phyloP scores from a whole-genome alignment of 1,284 basidiomycete species.

The Ganoderma meredithae region DNA sequence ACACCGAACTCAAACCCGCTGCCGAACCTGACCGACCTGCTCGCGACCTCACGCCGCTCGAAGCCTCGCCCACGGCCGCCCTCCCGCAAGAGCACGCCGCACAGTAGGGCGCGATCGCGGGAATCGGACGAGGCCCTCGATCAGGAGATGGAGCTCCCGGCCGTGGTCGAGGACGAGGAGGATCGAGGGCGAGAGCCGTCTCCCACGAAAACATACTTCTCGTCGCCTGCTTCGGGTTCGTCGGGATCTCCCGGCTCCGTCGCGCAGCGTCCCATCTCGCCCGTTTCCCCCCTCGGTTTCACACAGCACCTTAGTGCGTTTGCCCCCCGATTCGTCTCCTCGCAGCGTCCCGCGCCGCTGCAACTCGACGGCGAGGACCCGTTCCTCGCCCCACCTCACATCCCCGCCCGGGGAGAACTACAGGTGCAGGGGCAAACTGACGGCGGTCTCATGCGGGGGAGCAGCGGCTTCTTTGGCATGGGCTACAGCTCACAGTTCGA shows the following conservation, averaged over 20 bases:
- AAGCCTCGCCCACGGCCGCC: constrained; percentile 44
- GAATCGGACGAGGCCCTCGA: constrained; percentile 7
- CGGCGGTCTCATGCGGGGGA: constrained; percentile 32
- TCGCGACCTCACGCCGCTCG: constrained; percentile 46
- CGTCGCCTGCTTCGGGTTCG: constrained; percentile 50
- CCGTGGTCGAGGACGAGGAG: constrained; percentile 15
- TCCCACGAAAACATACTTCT: constrained; percentile 50
- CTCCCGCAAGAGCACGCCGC: constrained; percentile 38
- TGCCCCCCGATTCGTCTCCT: constrained; percentile 49
- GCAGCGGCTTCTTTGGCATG: constrained; percentile 42
- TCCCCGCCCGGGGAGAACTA: constrained; percentile 1
- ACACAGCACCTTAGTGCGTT: constrained; percentile 47
- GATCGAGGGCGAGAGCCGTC: constrained; percentile 32
- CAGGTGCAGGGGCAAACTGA: constrained; percentile 15
- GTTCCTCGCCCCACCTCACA: constrained; percentile 12
- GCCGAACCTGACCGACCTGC: constrained; percentile 44
- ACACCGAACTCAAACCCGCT: constrained; percentile 39
- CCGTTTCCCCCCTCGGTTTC: constrained; percentile 47
- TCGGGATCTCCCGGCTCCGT: constrained; percentile 38
- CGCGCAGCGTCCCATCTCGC: constrained; percentile 41
- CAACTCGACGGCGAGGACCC: constrained; percentile 20
- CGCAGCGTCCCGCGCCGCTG: constrained; percentile 39
- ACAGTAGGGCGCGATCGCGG: constrained; percentile 17
- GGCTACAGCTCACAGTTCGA: constrained; percentile 58
- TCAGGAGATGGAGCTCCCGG: constrained; percentile 20